Evolutionary conservation across 331 rosid genomes (phyloP).

Genomic region (Erythrophleum ivorense): DNA sequence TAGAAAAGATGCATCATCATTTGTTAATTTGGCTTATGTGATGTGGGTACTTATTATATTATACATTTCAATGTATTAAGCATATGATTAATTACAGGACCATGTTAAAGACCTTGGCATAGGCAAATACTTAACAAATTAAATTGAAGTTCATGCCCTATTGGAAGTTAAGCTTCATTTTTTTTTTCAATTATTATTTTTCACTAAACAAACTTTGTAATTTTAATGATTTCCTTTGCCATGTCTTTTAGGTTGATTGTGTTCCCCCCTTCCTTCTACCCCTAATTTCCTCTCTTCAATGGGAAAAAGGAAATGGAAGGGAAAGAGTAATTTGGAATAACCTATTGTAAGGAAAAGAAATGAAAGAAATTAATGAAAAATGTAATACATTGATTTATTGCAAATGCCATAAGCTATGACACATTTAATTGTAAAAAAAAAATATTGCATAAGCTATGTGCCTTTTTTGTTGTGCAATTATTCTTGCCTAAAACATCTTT

Average conservation of each 20-base stretch:
- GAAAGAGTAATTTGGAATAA: neutral
- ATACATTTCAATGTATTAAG: neutral
- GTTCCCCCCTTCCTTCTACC: no score
- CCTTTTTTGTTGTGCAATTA: neutral
- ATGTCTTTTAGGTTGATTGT: no score
- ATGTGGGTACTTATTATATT: neutral
- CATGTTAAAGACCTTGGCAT: neutral
- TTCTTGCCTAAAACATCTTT: neutral
- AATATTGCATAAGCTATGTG: neutral
- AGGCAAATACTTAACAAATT: neutral
- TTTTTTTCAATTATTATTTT: no score
- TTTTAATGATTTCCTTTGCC: neutral
- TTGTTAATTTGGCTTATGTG: neutral
- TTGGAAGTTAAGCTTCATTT: neutral
- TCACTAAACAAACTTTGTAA: no score
- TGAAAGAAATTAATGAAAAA: neutral
- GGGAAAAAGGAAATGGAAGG: neutral
- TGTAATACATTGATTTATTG: neutral
- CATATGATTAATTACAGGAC: neutral
- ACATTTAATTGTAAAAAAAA: neutral
- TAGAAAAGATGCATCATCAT: neutral
- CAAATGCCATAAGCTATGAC: neutral
- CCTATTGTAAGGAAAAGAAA: neutral
- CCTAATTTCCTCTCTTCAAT: neutral
- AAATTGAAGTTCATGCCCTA: neutral